Base-by-base conservation (phyloP, 805 yeast species). In the Metschnikowia orientalis region DNA sequence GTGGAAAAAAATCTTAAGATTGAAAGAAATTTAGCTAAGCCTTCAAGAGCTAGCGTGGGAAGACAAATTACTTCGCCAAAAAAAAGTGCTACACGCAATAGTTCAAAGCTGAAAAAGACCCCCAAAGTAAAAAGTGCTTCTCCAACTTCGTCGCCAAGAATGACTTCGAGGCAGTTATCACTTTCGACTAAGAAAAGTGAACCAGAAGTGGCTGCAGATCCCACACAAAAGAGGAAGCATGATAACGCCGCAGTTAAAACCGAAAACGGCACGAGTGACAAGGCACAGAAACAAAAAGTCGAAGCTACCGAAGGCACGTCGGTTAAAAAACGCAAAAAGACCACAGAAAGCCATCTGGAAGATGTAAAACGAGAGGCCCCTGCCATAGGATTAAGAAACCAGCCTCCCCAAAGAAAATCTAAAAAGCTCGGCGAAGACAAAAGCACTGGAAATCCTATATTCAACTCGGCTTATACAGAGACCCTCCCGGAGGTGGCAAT, bases 391-490 rank as follows among this genome's bases (percentile, higher is more conserved):
- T 26, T n/a, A 8, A 9, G 6, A 17, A 33, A 39, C 29, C 31
- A 22, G 13, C 15, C 23, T 13, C 26, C 9, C 5, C 38, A 26
- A 30, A 26, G 23, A 37, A 32, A 31, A 32, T 36, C 30, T 35
- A 37, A 23, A 28, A 40, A 42, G 20, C 45, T 27, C 19, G 30
- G 30, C 12, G 44, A 45, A 13, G 32, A 47, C 24, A 41, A 40
- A 8, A 25, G 22, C 21, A 25, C 30, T 5, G 34, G 28, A 16
- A 27, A 35, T 34, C 59, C 62, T 3, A 34, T 54, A 3, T 46
- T 48, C 32, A 54, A 50, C 30, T 28, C 36, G 6, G 37, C 48
- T 37, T 59, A 56, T 32, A 32, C 33, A 24, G 29, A 28, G 21
- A 23, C 35, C 1, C 36, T 34, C 13, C 56, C 57, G 4, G 19